A percentile compares a stretch with the other conserved stretches of the same genome.
phyloP scores from a whole-genome alignment of 148 eudicot genomes.

The Cornus florida region DNA sequence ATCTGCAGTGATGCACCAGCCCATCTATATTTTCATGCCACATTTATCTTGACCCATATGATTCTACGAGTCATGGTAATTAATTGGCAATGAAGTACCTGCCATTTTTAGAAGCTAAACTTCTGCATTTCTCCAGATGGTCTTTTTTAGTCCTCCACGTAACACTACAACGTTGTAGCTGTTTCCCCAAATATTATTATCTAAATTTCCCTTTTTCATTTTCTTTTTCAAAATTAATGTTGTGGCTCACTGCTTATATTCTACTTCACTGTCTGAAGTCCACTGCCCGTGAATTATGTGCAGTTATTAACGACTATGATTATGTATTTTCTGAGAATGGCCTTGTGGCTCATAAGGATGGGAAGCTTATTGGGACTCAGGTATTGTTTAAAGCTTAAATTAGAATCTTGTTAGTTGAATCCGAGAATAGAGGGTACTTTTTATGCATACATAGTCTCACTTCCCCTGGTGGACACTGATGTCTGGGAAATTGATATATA shows the following conservation, averaged over 20 bases:
- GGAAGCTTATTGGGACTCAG: conserved; percentile 75
- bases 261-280: background rate
- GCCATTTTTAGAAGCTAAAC: background rate
- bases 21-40: background rate
- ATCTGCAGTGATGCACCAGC: background rate
- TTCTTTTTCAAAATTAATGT: background rate
- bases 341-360: conserved; percentile 86
- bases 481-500: background rate
- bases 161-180: background rate
- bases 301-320: conserved; percentile 84
- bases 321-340: conserved; percentile 95
- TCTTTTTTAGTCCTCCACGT: background rate
- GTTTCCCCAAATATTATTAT: background rate
- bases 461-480: background rate
- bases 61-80: background rate
- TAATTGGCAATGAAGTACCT: too few species aligned
- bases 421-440: background rate
- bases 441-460: background rate
- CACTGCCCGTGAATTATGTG: conserved; percentile 7
- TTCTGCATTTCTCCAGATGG: background rate
- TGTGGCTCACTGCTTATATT: background rate
- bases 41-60: background rate
- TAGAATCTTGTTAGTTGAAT: background rate
- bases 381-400: conserved; percentile 33
- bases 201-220: too few species aligned